Base-by-base conservation (phyloP, 2,329 filamentous ascomycete species). In the Fusarium anguioides region DNA sequence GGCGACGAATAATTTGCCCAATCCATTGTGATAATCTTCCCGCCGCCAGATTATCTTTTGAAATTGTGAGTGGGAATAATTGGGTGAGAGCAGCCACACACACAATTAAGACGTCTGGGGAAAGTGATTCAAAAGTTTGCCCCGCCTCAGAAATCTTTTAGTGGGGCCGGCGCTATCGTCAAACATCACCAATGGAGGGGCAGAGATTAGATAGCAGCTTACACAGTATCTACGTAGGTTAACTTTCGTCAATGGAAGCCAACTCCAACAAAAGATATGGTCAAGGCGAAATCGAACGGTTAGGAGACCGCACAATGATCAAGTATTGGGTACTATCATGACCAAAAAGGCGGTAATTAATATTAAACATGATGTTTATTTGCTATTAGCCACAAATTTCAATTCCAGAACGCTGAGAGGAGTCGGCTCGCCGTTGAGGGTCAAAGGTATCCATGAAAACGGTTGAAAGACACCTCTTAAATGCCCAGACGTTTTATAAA, bases 1-100 rank as follows among this genome's bases (percentile, higher is more conserved):
- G 70, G 70, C 50, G 68, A 68, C 37, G 72, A 71, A 21, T 66
- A 50, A 51, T 72, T 74, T 44, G 61, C 47, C 72, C 66, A 73
- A 27, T 72, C 70, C 72, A 74, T 74, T 27, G 44, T 64, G 64
- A 50, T 26, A 42, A 54, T 50, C 56, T 55, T 44, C 45, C 42
- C 48, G 42, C 46, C 51, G 60, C 59, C 36, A 57, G 52, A 61
- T 45, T 59, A 27, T 40, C 42, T 14, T 50, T 63, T 18, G 8
- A 20, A 41, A 35, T 50, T 39, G 51, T 20, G 37, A 48, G 26
- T 35, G 18, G 33, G 33, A 45, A 57, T 49, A 37, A 35, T 50
- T 41, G 60, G 45, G 45, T 46, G 56, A 50, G 35, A 64, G 33
- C 44, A 49, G 40, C n/a, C 27, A 54, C 62, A 36, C 58, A 62